Conservation (phyloP, 2,329 filamentous ascomycete genomes). For the Cercospora berteroae region DNA sequence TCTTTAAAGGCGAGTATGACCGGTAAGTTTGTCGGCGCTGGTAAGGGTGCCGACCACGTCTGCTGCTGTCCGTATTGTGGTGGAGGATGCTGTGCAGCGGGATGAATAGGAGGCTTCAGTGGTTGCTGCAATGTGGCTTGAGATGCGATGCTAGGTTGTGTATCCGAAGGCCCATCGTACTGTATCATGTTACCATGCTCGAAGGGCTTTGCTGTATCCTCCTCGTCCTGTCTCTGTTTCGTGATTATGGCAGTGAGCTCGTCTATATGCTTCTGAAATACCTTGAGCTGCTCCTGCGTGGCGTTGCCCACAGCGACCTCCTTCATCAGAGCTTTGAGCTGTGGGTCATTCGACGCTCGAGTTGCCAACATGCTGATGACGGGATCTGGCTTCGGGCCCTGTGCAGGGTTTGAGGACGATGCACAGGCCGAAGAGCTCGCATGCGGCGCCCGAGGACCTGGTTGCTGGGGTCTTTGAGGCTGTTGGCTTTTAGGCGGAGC, state of each 20-base stretch:
- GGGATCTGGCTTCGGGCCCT: slow-evolving; percentile 56
- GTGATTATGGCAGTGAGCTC: slow-evolving; percentile 62
- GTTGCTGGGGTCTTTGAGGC: slow-evolving; percentile 13
- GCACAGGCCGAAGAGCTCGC: neutral
- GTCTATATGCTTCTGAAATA: slow-evolving; percentile 79
- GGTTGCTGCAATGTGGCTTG: slow-evolving; percentile 15
- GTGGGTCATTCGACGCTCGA: slow-evolving; percentile 68
- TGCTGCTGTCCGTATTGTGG: slow-evolving; percentile 28
- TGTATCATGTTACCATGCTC: slow-evolving; percentile 23
- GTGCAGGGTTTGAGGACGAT: slow-evolving; percentile 16
- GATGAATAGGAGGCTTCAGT: slow-evolving; percentile 11
- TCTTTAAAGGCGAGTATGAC: slow-evolving; percentile 65
- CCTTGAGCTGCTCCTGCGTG: slow-evolving; percentile 66
- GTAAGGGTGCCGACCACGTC: slow-evolving; percentile 19
- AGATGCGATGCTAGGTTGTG: neutral
- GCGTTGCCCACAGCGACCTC: slow-evolving; percentile 75
- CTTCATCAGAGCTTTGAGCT: slow-evolving; percentile 77
- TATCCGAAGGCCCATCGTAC: slow-evolving; percentile 27
- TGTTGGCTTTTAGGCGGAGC: slow-evolving; percentile 9
- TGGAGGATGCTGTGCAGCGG: slow-evolving; percentile 14
- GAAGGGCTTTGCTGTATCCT: slow-evolving; percentile 18
- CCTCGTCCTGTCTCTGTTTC: slow-evolving; percentile 39
- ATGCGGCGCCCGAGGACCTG: slow-evolving; percentile 5
- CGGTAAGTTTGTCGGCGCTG: slow-evolving; percentile 55
- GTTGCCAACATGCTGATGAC: slow-evolving; percentile 79